phyloP scores from a whole-genome alignment of 805 yeast genomes.

The Clavispora santaluciae region DNA sequence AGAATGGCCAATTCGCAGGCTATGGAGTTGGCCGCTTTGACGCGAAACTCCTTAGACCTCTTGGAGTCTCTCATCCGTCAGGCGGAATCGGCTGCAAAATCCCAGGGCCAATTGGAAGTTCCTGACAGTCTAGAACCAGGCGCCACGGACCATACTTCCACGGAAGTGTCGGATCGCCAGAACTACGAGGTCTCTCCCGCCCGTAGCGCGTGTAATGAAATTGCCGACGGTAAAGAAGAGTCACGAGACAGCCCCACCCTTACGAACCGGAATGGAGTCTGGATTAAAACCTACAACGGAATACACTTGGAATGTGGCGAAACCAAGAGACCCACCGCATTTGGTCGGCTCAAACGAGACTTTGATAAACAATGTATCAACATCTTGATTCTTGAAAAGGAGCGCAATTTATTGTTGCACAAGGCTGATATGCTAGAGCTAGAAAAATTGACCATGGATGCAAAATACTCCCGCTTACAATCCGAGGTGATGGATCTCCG shows the following conservation, averaged over 20 bases:
- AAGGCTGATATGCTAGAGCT: conserved; percentile 3
- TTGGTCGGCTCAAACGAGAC: conserved; percentile 8
- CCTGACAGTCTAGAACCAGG: not conserved
- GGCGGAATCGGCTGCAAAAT: not conserved
- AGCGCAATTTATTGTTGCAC: conserved; percentile 8
- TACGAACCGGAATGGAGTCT: conserved; percentile 6
- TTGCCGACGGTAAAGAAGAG: not conserved
- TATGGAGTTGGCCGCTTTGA: not conserved
- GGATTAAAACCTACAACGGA: conserved; percentile 4
- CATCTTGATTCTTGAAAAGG: conserved; percentile 11
- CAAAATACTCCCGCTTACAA: not conserved
- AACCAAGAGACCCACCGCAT: conserved; percentile 1
- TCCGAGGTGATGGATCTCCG: not conserved
- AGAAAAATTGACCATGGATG: not conserved
- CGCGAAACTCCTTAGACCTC: not conserved
- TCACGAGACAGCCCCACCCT: not conserved
- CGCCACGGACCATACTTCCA: not conserved
- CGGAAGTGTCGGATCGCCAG: too few relatives aligned
- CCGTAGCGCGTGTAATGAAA: too few relatives aligned
- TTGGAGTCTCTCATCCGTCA: not conserved
- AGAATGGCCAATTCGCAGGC: not conserved
- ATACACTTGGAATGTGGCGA: conserved; percentile 5
- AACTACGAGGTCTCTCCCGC: too few relatives aligned
- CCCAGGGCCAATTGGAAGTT: not conserved
- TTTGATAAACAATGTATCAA: conserved; percentile 11